Conservation (phyloP, 805 yeast genomes). For the Pichia scutulata region DNA sequence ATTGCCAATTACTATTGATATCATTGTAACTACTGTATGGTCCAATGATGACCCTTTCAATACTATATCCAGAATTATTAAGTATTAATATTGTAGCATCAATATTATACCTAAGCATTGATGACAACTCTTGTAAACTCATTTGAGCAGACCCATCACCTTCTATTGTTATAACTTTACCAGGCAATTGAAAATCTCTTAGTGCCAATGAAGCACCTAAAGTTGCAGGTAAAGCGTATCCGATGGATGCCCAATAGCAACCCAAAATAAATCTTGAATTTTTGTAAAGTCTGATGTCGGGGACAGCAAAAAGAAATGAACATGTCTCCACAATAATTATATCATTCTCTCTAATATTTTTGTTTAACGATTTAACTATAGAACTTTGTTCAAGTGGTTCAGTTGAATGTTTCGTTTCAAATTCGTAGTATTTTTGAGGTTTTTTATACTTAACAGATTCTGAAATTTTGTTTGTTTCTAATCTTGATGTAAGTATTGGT, state of each 20-base stretch:
- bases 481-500: slow-evolving; percentile 26
- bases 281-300: slow-evolving; percentile 29
- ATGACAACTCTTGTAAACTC: slow-evolving; percentile 43
- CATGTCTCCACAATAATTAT: slow-evolving; percentile 39
- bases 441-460: background rate
- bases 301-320: slow-evolving; percentile 37
- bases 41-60: slow-evolving; percentile 43
- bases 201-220: slow-evolving; percentile 40
- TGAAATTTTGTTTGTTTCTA: slow-evolving; percentile 27
- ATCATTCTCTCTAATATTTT: slow-evolving; percentile 31
- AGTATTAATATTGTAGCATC: slow-evolving; percentile 37
- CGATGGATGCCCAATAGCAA: slow-evolving; percentile 42
- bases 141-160: slow-evolving; percentile 55
- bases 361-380: slow-evolving; percentile 30
- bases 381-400: slow-evolving; percentile 27
- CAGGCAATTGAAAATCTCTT: slow-evolving; percentile 31
- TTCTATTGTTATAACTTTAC: slow-evolving; percentile 37
- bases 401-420: background rate
- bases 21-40: slow-evolving; percentile 45
- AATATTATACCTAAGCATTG: slow-evolving; percentile 33
- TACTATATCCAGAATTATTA: slow-evolving; percentile 46
- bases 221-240: slow-evolving; percentile 45
- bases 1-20: slow-evolving; percentile 45
- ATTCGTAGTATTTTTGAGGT: slow-evolving; percentile 5
- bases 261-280: slow-evolving; percentile 33